These are phyloP conservation scores for Eucalyptus albens DNA, from an alignment of 345 rosid species.

Conservation along the genomic window DNA sequence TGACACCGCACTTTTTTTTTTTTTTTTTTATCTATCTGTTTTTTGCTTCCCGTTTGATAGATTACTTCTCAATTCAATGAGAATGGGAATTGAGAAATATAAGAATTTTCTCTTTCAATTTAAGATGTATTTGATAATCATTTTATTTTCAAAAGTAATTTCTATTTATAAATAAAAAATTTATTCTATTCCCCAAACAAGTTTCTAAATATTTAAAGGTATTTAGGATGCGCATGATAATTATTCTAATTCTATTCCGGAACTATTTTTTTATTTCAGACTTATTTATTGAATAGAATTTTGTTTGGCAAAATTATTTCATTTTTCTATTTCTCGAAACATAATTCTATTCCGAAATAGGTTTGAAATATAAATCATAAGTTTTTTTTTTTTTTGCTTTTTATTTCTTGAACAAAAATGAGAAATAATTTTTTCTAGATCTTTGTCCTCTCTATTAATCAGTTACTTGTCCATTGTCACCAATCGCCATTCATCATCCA, in stretches of 20 bases:
- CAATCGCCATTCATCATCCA: accelerated
- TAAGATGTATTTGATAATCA: too few species aligned
- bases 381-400: too few species aligned
- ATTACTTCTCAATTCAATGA: neutral
- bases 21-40: too few species aligned
- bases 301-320: too few species aligned
- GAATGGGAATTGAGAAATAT: neutral
- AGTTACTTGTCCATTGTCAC: accelerated
- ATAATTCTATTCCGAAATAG: accelerated
- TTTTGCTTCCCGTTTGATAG: too few species aligned
- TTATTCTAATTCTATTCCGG: accelerated
- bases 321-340: accelerated
- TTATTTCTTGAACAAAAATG: too few species aligned
- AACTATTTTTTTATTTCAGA: accelerated
- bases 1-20: neutral
- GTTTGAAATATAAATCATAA: too few species aligned
- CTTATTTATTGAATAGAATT: accelerated
- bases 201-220: accelerated
- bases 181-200: accelerated
- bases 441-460: too few species aligned
- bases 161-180: too few species aligned
- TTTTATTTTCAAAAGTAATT: too few species aligned
- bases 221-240: accelerated
- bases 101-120: too few species aligned
- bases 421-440: too few species aligned